Evolutionary conservation across 1,284 basidiomycete genomes (phyloP).

Genomic region (Naganishia cerealis): DNA sequence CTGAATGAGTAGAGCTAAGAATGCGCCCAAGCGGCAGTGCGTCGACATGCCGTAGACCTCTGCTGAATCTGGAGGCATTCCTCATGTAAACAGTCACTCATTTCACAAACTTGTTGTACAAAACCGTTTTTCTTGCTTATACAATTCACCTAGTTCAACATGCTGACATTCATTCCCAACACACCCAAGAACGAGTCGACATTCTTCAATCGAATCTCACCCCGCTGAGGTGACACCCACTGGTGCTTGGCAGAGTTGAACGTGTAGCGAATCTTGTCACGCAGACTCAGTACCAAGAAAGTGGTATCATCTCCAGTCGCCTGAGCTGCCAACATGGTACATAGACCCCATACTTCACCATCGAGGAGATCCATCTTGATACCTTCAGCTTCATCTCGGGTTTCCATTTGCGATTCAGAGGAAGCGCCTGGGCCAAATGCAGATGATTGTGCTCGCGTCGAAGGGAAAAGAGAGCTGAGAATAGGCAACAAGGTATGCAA

Average conservation of each 20-base stretch:
- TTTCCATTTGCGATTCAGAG: slow-evolving; percentile 48
- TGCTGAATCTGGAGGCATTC: no score
- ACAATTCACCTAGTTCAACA: slow-evolving; percentile 22
- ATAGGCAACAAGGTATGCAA: slow-evolving; percentile 75
- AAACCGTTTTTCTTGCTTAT: neutral
- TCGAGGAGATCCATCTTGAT: slow-evolving; percentile 53
- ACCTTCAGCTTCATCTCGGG: slow-evolving; percentile 70
- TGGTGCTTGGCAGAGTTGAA: slow-evolving; percentile 50
- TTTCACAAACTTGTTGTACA: neutral
- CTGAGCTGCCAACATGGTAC: slow-evolving; percentile 77
- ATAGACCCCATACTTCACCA: slow-evolving; percentile 54
- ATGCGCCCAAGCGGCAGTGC: no score
- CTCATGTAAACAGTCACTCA: neutral
- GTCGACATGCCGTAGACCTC: no score
- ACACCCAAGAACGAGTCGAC: slow-evolving; percentile 53
- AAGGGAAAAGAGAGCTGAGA: slow-evolving; percentile 82
- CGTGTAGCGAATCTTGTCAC: slow-evolving; percentile 68
- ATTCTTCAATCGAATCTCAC: slow-evolving; percentile 52
- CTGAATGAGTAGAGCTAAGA: no score
- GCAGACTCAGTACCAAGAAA: slow-evolving; percentile 76
- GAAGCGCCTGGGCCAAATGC: slow-evolving; percentile 56
- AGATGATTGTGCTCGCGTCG: slow-evolving; percentile 67
- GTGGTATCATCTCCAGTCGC: slow-evolving; percentile 79
- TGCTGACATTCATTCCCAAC: slow-evolving; percentile 27
- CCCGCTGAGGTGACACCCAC: slow-evolving; percentile 40